A percentile compares a stretch with the other conserved stretches of the same genome.
Evolutionary conservation across 73 alveolate species (phyloP).

Genomic region (Blepharisma stoltei): DNA sequence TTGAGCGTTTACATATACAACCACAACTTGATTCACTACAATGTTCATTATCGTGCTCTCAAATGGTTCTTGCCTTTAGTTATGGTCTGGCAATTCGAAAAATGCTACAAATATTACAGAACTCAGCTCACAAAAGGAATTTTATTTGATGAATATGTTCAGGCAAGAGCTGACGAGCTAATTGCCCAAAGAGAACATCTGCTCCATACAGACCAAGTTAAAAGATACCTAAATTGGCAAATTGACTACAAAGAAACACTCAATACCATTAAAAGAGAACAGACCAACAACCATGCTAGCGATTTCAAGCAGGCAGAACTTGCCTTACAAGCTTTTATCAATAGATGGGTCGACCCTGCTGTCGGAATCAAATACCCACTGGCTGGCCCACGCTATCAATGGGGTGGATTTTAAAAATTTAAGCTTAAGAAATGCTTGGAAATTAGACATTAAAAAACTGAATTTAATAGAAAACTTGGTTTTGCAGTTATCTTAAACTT

Average conservation of each 20-base stretch:
- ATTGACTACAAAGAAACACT: slow-evolving; percentile 63
- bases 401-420: too few relatives aligned
- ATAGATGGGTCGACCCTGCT: slow-evolving; percentile 48
- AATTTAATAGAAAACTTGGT: too few relatives aligned
- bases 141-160: slow-evolving; percentile 71
- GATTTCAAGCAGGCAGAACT: slow-evolving; percentile 73
- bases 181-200: slow-evolving; percentile 66
- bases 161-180: slow-evolving; percentile 76
- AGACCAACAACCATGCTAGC: slow-evolving; percentile 60
- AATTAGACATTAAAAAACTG: too few relatives aligned
- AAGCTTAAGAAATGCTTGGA: too few relatives aligned
- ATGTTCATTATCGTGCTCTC: slow-evolving; percentile 11
- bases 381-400: slow-evolving; percentile 26
- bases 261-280: slow-evolving; percentile 57
- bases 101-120: slow-evolving; percentile 56
- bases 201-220: slow-evolving; percentile 48
- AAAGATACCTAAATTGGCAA: slow-evolving; percentile 54
- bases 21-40: slow-evolving; percentile 36
- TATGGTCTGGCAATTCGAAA: slow-evolving; percentile 43
- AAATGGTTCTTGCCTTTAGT: slow-evolving; percentile 34
- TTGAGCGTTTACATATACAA: slow-evolving; percentile 9
- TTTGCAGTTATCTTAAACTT: too few relatives aligned
- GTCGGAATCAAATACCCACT: slow-evolving; percentile 23
- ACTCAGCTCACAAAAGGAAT: slow-evolving; percentile 61
- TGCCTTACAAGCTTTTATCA: slow-evolving; percentile 58